phyloP scores from a whole-genome alignment of 345 rosid genomes.

The Dimocarpus longan region DNA sequence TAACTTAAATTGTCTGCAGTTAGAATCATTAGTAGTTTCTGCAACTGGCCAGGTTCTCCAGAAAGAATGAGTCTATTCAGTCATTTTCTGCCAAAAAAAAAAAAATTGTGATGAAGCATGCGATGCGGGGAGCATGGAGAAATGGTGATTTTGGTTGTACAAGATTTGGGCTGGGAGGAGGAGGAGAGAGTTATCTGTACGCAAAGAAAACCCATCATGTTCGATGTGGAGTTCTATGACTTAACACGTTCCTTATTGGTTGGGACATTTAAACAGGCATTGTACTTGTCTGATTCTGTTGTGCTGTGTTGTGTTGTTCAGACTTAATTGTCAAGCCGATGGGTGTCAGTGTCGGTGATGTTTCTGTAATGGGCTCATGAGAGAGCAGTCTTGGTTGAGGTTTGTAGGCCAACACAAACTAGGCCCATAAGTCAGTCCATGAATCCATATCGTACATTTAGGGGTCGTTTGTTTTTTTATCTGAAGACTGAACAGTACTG shows the following conservation, averaged over 20 bases:
- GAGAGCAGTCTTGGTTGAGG: not conserved
- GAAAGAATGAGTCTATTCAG: not conserved
- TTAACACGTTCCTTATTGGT: not conserved
- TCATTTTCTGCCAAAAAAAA: not conserved
- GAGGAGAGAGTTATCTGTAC: not conserved
- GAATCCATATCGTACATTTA: too few species aligned
- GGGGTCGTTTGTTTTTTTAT: too few species aligned
- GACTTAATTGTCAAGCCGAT: not conserved
- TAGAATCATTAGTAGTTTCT: not conserved
- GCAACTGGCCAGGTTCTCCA: not conserved
- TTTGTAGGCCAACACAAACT: not conserved
- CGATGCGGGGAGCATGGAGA: not conserved
- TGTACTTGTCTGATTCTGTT: too few species aligned
- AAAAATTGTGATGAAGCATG: not conserved
- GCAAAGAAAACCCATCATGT: not conserved
- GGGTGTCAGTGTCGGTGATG: not conserved
- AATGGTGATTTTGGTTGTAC: not conserved
- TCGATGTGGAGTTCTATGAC: not conserved
- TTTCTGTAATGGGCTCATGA: not conserved
- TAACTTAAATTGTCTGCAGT: not conserved
- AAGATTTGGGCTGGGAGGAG: not conserved
- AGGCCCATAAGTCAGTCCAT: not conserved
- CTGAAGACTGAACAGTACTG: too few species aligned
- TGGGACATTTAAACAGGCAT: not conserved
- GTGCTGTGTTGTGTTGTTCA: not conserved